Base-by-base conservation (phyloP, 768 basidiomycete genomes). In the Lentinus tigrinus region DNA sequence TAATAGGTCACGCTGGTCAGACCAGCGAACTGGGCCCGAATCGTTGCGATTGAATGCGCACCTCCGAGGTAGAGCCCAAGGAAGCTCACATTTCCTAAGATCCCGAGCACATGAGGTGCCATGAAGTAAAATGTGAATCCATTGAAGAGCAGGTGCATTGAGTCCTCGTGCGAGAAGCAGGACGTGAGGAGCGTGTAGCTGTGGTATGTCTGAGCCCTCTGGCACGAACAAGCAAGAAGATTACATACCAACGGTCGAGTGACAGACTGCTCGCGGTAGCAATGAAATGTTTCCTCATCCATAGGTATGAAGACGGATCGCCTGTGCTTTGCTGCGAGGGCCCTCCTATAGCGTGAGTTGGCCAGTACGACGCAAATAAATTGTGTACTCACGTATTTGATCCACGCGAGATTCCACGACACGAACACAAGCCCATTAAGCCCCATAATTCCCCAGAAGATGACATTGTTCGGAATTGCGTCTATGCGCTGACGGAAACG, bases 101-200 rank as follows among this genome's bases (percentile, higher is more conserved):
- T 72, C 17, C 72, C 65, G 26, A 93, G 76, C 47, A 89, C 83
- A 3, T 82, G 72, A 1, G 78, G 82, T 0, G 85, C 88, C 81
- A 92, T 83, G 74, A 89, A 93, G 71, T 78, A 91, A 72, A 84
- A 90, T 0, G 87, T 85, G 66, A 91, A 80, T n/a, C 82, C 84
- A 65, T 93, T 93, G 69, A 91, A 78, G n/a, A 90, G 61, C 3
- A 89, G 80, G 66, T 93, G 91, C 0, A 68, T 61, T n/a, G 77
- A 38, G 27, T 79, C 76, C 62, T 78, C 70, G 65, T 93, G 90
- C 4, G 89, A 90, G 75, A 94, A 93, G 58, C 77, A 78, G 17
- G 82, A 75, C 0, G 91, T 89, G 10, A 91, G 62, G 24, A 85
- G 74, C 0, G 89, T 91, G 89, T 89, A 93, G 67, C 91, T 93